Evolutionary conservation across 225 moss, liverwort and hornwort species (phyloP), one percentile per base, ranked within the genome.

Genomic region (Physcomitrellopsis africana): DNA sequence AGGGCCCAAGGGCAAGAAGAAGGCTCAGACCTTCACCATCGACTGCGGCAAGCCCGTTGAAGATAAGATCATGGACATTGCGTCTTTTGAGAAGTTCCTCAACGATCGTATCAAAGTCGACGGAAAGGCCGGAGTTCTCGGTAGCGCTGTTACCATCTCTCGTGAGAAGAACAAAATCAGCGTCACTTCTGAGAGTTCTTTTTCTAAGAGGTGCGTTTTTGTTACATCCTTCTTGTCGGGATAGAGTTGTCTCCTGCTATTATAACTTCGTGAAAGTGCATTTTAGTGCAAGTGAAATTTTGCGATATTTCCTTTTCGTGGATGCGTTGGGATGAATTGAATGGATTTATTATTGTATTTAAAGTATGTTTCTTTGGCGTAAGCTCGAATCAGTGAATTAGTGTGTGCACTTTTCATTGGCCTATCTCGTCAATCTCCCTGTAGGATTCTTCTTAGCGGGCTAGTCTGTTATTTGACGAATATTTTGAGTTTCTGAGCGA

Each of bases 41-140:
- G 89, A 92, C 80, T 92, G 89, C 79, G 89, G 87, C 55, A 92
- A 92, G 81, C 91, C 91, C 22, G 89, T 92, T 32, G 91, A 92
- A 27, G 91, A 92, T 48, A 92, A 92, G 91, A 92, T 92, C 41
- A 92, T 92, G 91, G 91, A 92, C 81, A 92, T 92, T 59, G 84
- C 91, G 2, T 92, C 91, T 1, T 92, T 92, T 48, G 89, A 92
- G 82, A 92, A 92, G 85, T 89, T 92, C 65, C 66, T 92, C 58
- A 77, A 89, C 60, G 91, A 92, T 47, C 86, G 87, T 51, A 92
- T 92, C 80, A 92, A 92, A 82, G 91, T 92, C 6, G 91, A 83
- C n/a, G 89, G 84, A 5, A 91, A 91, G 83, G 86, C 91, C 49
- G 91, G 91, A 14, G 89, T 92, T 29, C 85, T 92, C 3, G 91